Conservation (phyloP, 371 early-diverging fungal genomes). For the Mucor racemosus region DNA sequence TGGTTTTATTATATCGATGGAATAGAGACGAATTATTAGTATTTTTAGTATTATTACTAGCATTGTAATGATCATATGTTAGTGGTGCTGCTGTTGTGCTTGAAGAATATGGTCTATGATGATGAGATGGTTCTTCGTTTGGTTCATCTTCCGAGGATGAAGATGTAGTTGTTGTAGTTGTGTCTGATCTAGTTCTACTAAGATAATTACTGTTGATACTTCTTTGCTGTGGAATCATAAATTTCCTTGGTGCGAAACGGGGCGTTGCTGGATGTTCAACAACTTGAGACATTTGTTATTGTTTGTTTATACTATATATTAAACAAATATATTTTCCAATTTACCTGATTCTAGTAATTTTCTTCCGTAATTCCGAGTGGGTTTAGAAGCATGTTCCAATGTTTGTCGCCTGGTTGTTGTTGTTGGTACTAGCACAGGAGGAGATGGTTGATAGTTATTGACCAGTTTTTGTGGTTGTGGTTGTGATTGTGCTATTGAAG, state of each 20-base stretch:
- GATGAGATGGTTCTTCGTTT: not conserved
- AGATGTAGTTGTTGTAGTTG: not conserved
- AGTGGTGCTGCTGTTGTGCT: not conserved
- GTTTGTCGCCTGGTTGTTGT: not conserved
- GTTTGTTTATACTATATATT: not conserved
- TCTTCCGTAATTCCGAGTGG: constrained; percentile 1
- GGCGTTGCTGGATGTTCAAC: not conserved
- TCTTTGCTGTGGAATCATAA: not conserved
- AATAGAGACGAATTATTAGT: not conserved
- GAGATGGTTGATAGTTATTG: not conserved
- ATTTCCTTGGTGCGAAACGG: not conserved
- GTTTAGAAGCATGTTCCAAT: not conserved
- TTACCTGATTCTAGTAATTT: constrained; percentile 3
- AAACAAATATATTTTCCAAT: not conserved
- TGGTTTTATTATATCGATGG: not conserved
- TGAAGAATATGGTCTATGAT: not conserved
- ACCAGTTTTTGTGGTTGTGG: not conserved
- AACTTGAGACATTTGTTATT: not conserved
- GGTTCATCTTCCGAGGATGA: not conserved
- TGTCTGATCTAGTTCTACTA: constrained; percentile 4
- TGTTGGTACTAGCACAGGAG: not conserved
- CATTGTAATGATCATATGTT: not conserved
- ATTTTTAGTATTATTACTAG: not conserved
- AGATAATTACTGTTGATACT: not conserved
- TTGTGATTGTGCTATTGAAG: not conserved